Evolutionary conservation across 2,329 filamentous ascomycete species (phyloP), one percentile per base, ranked within the genome.

Genomic region (Incumbomyces delicatus): DNA sequence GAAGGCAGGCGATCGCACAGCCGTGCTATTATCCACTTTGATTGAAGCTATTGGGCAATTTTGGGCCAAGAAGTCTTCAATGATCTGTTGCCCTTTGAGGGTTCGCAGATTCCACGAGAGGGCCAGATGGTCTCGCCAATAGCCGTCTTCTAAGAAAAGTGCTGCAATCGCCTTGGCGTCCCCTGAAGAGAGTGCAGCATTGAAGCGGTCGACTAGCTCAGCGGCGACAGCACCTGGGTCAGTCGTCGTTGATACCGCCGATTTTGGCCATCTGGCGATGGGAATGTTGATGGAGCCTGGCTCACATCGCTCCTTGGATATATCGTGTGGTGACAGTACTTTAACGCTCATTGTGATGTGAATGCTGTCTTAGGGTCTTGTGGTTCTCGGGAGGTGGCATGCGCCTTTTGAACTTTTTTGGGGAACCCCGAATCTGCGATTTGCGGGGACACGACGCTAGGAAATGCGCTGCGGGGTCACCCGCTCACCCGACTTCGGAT

Each of bases 101-200:
- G 77, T 81, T 31, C 68, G 73, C 18, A 78, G 66, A 30, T 76
- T 69, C 71, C 76, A 79, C 0, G 73, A 71, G 8, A 80, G 56
- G 6, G 66, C 71, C 2, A 81, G 67, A 45, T 80, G 73, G 55
- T 81, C 78, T 32, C 77, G 66, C 76, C 76, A 81, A 57, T 73
- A 78, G 17, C 71, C 66, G 32, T 72, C 67, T 10, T 71, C 61
- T 2, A 72, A 53, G 53, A 79, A 78, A 0, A 78, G 64, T 3
- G 60, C 41, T 0, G 64, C 60, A 6, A 70, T 45, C 0, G 61
- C 58, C 1, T 57, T 47, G 29, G 60, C 57, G 38, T 72, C 61
- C 6, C 59, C 57, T 7, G 59, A 55, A 1, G 58, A 46, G 2
- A 74, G 56, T 1, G 60, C 60, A 1, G 58, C 31, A 48, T 73